phyloP scores from a whole-genome alignment of 768 basidiomycete genomes.

The Gloeostereum incarnatum region DNA sequence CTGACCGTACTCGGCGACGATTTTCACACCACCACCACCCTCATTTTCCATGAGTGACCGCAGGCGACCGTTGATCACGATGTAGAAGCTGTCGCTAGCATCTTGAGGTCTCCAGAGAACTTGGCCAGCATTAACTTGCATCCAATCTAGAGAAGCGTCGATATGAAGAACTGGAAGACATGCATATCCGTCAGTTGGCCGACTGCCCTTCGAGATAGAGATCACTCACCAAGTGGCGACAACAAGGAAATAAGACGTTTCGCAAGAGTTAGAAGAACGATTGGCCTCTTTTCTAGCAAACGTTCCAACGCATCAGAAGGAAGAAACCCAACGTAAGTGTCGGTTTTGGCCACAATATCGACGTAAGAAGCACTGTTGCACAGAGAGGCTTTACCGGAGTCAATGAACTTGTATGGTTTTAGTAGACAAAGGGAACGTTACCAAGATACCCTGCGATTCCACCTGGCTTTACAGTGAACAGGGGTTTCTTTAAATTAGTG shows the following conservation, averaged over 20 bases:
- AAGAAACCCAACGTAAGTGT: constrained; percentile 95
- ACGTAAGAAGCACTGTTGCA: constrained; percentile 93
- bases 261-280: constrained; percentile 89
- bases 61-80: constrained; percentile 94
- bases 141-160: constrained; percentile 96
- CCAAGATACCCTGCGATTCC: constrained; percentile 96
- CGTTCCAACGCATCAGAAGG: constrained; percentile 83
- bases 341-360: constrained; percentile 94
- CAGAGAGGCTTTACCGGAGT: constrained; percentile 54
- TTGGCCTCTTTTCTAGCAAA: constrained; percentile 88
- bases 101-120: constrained; percentile 92
- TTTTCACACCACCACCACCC: constrained; percentile 65
- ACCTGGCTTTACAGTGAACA: constrained; percentile 95
- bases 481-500: constrained; percentile 32
- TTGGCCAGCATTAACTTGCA: constrained; percentile 93
- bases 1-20: constrained; percentile 92
- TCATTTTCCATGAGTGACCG: constrained; percentile 81
- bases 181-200: not conserved
- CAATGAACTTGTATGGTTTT: constrained; percentile 3
- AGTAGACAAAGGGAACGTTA: constrained; percentile 17
- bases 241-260: constrained; percentile 94
- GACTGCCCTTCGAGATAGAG: not conserved
- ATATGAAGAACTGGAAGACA: constrained; percentile 75
- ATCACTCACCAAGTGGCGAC: constrained; percentile 78
- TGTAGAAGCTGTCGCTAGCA: constrained; percentile 91